Evolutionary conservation across 345 rosid genomes (phyloP).

Genomic region (Capsella bursapastoris): DNA sequence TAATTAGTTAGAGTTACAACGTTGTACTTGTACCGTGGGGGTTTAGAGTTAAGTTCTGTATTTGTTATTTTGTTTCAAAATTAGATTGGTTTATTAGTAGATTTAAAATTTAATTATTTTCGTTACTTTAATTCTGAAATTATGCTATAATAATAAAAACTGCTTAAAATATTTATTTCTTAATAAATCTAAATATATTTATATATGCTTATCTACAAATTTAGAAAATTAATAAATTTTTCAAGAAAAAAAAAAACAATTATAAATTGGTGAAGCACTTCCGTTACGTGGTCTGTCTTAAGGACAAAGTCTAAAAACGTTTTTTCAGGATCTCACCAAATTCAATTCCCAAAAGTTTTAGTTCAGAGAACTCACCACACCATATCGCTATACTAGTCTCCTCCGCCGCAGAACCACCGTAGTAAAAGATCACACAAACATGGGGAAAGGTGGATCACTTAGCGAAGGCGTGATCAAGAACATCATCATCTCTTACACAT

Average conservation of each 20-base stretch:
- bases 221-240: background rate
- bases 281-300: constrained; percentile 33
- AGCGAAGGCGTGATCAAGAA: constrained; percentile 82
- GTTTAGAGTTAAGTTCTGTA: too few species aligned
- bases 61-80: too few species aligned
- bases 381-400: background rate
- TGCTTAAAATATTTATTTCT: too few species aligned
- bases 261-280: constrained; percentile 29
- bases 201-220: background rate
- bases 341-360: constrained; percentile 7
- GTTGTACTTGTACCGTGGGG: too few species aligned
- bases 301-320: constrained; percentile 21
- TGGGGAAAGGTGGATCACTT: constrained; percentile 92
- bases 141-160: too few species aligned
- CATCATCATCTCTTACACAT: constrained; percentile 89
- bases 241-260: background rate
- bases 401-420: constrained; percentile 37
- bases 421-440: constrained; percentile 26
- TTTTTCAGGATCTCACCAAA: constrained; percentile 38
- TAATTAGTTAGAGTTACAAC: too few species aligned
- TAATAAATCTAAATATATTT: background rate
- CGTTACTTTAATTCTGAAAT: too few species aligned
- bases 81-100: too few species aligned
- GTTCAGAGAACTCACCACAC: background rate
- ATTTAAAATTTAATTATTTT: too few species aligned